Conservation (phyloP, 768 basidiomycete genomes). For the Saitozyma podzolica region DNA sequence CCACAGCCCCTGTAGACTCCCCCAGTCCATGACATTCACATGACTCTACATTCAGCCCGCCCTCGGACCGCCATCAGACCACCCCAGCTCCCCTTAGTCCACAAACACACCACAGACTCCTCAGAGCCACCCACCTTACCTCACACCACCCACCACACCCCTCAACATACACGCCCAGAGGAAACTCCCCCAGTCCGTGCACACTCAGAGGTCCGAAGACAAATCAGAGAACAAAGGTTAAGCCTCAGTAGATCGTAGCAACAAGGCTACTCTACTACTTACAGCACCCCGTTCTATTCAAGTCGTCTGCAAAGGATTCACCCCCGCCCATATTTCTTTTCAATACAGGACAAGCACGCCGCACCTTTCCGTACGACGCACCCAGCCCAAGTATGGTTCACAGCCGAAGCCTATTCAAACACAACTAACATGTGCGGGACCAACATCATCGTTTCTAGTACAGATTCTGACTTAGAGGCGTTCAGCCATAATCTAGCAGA, state of each 20-base stretch:
- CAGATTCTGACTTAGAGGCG: slow-evolving; percentile 80
- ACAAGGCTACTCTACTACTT: slow-evolving; percentile 77
- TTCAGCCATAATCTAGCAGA: slow-evolving; percentile 82
- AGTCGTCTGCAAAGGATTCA: slow-evolving; percentile 79
- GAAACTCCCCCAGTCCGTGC: too few species aligned
- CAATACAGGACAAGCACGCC: slow-evolving; percentile 60
- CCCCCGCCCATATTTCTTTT: slow-evolving; percentile 68
- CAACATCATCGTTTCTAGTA: slow-evolving; percentile 73
- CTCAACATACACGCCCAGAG: too few species aligned
- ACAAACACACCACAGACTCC: too few species aligned
- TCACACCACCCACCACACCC: too few species aligned
- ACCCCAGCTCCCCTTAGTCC: too few species aligned
- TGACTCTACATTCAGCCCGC: neutral
- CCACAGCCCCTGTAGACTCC: too few species aligned
- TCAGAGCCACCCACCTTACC: too few species aligned
- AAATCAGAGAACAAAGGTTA: slow-evolving; percentile 71
- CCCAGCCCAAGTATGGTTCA: slow-evolving; percentile 65
- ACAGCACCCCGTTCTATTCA: slow-evolving; percentile 74
- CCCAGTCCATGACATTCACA: slow-evolving; percentile 5
- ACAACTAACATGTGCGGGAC: slow-evolving; percentile 67
- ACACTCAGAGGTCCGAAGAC: too few species aligned
- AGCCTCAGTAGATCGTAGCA: slow-evolving; percentile 75
- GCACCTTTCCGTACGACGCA: slow-evolving; percentile 61
- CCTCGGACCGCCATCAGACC: slow-evolving; percentile 62
- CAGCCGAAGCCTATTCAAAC: slow-evolving; percentile 69